Base-by-base conservation (phyloP, 2,329 filamentous ascomycete genomes). In the Fusarium sp. region DNA sequence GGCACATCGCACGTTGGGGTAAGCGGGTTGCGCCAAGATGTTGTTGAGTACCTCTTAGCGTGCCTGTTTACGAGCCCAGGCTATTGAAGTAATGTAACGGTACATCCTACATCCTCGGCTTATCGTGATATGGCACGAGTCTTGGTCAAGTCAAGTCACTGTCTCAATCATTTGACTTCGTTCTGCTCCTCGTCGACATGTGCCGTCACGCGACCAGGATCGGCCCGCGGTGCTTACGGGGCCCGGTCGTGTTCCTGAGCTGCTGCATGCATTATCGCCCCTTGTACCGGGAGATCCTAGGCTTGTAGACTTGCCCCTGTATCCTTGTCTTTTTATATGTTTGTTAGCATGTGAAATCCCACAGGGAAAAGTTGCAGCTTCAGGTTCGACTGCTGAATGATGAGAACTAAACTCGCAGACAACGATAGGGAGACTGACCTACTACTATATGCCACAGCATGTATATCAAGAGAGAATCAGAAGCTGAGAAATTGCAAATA, bases 21-120 rank as follows among this genome's bases (percentile, higher is more conserved):
- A 66, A 67, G 53, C 39, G 48, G 46, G 46, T 19, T 39, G 36
- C 47, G 51, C 37, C 37, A 27, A 53, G 47, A 38, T 49, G 52
- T 66, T 63, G 67, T 68, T 69, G 67, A 57, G 66, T 49, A 8
- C n/a, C n/a, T n/a, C n/a, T 58, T 66, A 68, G 66, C 57, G 57
- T 44, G 41, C 23, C 8, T 8, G 6, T n/a, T 33, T 27, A 3
- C 3, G 29, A 55, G 19, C 19, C 19, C 19, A 19, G 35, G 35
- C 23, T 45, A 48, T 42, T 31, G n/a, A 45, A 32, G 31, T 25
- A 62, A 51, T 59, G 49, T 46, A 56, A 56, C 46, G 39, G 49
- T 63, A 38, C 52, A 66, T 52, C 61, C 56, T 63, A 38, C 52
- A 66, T 52, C 61, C 56, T 64, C 44, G 53, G 51, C 35, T 43